Evolutionary conservation across 352 stramenopile genomes (phyloP).

Genomic region (Phytophthora cactorum): DNA sequence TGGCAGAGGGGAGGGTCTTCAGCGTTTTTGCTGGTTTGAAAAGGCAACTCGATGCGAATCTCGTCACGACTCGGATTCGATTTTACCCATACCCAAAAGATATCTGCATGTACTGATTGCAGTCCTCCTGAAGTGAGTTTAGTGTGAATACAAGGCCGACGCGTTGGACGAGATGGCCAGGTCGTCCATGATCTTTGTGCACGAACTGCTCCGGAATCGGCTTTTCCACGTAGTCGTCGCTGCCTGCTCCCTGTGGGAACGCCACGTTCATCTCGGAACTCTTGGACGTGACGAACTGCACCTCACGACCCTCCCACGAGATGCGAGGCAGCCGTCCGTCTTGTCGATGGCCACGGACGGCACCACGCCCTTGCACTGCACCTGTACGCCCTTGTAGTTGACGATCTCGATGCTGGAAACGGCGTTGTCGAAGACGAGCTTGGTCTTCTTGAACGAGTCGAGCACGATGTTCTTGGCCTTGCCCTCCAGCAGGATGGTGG

Average conservation of each 20-base stretch:
- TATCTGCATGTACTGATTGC: too few relatives aligned
- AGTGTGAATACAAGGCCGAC: constrained; percentile 95
- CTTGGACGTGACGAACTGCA: constrained; percentile 96
- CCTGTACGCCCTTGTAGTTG: constrained; percentile 97
- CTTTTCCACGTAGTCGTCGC: constrained; percentile 94
- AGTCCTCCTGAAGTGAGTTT: background rate
- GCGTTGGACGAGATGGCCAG: constrained; percentile 91
- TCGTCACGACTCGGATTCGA: constrained; percentile 10
- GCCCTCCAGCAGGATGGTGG: constrained; percentile 95
- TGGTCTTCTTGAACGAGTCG: constrained; percentile 95
- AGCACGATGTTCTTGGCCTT: constrained; percentile 98
- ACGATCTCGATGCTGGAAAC: constrained; percentile 98
- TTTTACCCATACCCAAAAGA: background rate
- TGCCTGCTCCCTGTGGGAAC: constrained; percentile 85
- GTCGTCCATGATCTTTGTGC: constrained; percentile 90
- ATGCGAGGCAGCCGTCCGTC: constrained; percentile 96
- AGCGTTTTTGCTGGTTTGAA: background rate
- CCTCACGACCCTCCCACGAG: constrained; percentile 89
- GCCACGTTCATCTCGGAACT: constrained; percentile 97
- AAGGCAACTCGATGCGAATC: background rate
- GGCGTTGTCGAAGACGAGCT: constrained; percentile 96
- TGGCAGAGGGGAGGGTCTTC: constrained; percentile 13
- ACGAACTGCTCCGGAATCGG: constrained; percentile 98
- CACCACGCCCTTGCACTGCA: constrained; percentile 94
- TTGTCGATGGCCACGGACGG: constrained; percentile 99